Evolutionary conservation across 139 green algal species (phyloP).

Genomic region (Chlamydomonas incerta): DNA sequence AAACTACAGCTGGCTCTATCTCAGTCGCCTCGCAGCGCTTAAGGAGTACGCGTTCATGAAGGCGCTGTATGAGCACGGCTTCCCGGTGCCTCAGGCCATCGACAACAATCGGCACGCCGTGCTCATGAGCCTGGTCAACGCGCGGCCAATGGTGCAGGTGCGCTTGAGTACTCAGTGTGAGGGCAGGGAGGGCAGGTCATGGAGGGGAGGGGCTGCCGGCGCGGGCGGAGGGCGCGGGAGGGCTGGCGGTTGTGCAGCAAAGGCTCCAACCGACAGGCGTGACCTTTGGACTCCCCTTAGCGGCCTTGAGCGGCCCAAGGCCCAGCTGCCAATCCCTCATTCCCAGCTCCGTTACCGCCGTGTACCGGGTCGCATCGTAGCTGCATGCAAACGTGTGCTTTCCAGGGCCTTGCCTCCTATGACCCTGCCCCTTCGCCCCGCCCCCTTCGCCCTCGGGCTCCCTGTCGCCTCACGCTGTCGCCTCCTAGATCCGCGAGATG

Average conservation of each 20-base stretch:
- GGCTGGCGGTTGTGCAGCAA: not conserved
- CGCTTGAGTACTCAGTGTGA: not conserved
- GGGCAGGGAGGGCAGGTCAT: too few relatives aligned
- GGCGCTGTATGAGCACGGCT: slow-evolving; percentile 89
- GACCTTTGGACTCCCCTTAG: too few relatives aligned
- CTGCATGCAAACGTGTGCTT: too few relatives aligned
- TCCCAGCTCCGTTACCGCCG: too few relatives aligned
- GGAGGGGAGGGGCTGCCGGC: not conserved
- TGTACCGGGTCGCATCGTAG: too few relatives aligned
- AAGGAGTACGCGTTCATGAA: slow-evolving; percentile 99
- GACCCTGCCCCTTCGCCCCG: too few relatives aligned
- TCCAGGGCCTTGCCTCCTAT: too few relatives aligned
- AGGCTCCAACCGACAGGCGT: too few relatives aligned
- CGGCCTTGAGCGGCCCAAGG: too few relatives aligned
- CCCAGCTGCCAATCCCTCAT: too few relatives aligned
- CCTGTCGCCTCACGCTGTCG: too few relatives aligned
- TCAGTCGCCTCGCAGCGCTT: slow-evolving; percentile 91
- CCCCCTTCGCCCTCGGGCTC: too few relatives aligned
- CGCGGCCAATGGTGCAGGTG: slow-evolving; percentile 83
- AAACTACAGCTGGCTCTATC: slow-evolving; percentile 95
- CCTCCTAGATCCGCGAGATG: slow-evolving; percentile 73
- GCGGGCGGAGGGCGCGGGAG: not conserved
- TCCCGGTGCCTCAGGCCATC: slow-evolving; percentile 93
- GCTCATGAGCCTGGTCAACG: slow-evolving; percentile 90
- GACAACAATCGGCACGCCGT: slow-evolving; percentile 96